Base-by-base conservation (phyloP, 441 rosid species). In the Kokia cookei region DNA sequence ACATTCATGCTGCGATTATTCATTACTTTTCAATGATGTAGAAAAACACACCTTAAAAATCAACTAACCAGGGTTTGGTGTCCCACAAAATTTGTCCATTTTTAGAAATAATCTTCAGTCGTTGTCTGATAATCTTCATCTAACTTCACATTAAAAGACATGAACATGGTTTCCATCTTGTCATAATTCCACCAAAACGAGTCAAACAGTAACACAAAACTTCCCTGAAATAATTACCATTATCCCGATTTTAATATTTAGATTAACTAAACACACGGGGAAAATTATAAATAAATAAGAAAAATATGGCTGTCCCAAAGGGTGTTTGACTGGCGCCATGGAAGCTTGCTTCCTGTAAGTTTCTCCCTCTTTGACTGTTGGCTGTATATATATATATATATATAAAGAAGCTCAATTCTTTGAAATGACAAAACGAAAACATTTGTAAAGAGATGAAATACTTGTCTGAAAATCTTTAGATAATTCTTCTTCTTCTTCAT, bases 311-410 rank as follows among this genome's bases (percentile, higher is more conserved):
- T 19, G 22, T 19, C 22, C 22, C 22, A n/a, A 15, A 17, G 29
- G 71, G 10, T 3, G 19, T 51, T 32, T 51, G 72, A 69, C 72
- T 60, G 29, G 37, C 15, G 1, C 10, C 60, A 32, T n/a, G 10
- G 4, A 69, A 69, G 60, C 26, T 69, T 51, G 45, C 60, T 69
- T 69, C 60, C 72, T 51, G n/a, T n/a, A 69, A n/a, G 60, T 51
- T 69, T 69, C 72, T 51, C 60, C 29, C 47, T 14, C 29, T 5
- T 51, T 27, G 50, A 50, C 59, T 29, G 60, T 10, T 27, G 1
- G 26, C 14, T 10, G 13, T 55, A 55, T 17, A 4, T 48, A 3
- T 42, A 2, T 48, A 3, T 42, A 2, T 19, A 19, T 15, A 50
- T 67, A 48, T 47, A 29, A 9, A 15, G 72, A 10, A 50, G 26